Evolutionary conservation across 768 basidiomycete genomes (phyloP).

Genomic region (Inosperma sp.): DNA sequence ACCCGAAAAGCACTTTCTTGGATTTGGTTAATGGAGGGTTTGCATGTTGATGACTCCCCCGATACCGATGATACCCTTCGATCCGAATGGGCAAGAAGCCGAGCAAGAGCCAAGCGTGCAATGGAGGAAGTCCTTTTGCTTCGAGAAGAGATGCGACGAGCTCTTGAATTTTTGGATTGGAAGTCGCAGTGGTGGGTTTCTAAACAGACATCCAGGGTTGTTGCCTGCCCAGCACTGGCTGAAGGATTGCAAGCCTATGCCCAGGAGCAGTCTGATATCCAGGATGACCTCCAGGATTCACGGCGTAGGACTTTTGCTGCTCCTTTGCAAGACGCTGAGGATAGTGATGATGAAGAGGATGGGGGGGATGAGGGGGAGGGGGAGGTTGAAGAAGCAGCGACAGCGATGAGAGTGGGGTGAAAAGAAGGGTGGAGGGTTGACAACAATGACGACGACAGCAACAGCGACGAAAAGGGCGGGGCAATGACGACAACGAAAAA

Average conservation of each 20-base stretch:
- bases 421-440: too few relatives aligned
- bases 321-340: neutral
- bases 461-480: too few relatives aligned
- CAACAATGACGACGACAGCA: too few relatives aligned
- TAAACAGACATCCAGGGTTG: neutral
- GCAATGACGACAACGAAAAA: too few relatives aligned
- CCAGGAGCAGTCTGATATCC: neutral
- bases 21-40: slow-evolving; percentile 5
- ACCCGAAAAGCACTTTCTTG: slow-evolving; percentile 5
- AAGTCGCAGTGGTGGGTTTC: neutral
- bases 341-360: too few relatives aligned
- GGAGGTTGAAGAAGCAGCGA: too few relatives aligned
- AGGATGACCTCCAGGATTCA: neutral
- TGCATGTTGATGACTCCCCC: neutral
- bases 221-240: neutral
- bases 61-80: neutral
- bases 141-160: slow-evolving; percentile 4
- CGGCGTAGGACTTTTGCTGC: neutral
- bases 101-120: neutral
- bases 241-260: slow-evolving; percentile 4
- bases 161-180: neutral
- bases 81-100: slow-evolving; percentile 3
- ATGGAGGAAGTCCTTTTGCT: slow-evolving; percentile 4
- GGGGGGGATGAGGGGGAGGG: too few relatives aligned
- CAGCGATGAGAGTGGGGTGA: too few relatives aligned